A percentile compares a stretch with the other conserved stretches of the same genome.
phyloP scores from a whole-genome alignment of 2,329 filamentous ascomycete species.

The Neopestalotiopsis sp. region DNA sequence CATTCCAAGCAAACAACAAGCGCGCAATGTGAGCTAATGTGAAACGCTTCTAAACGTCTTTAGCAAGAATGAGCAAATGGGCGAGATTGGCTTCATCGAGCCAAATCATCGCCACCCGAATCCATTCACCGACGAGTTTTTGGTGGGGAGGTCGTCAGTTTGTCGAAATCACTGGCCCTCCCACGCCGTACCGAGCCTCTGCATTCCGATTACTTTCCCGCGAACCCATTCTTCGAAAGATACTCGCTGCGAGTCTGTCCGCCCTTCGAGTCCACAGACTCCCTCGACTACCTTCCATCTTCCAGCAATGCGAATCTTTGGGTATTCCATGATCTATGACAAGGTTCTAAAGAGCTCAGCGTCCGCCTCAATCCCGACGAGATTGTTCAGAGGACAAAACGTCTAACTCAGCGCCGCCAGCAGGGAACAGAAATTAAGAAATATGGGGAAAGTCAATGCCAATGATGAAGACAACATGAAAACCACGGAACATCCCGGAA shows the following conservation, averaged over 20 bases:
- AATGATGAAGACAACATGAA: background rate
- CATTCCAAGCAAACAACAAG: background rate
- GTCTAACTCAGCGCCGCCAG: background rate
- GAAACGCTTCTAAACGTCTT: background rate
- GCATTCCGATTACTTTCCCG: background rate
- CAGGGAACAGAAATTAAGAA: background rate
- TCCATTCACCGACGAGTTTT: background rate
- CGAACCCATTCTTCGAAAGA: background rate
- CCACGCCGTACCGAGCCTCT: background rate
- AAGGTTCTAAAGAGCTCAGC: constrained; percentile 10
- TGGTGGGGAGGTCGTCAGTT: background rate
- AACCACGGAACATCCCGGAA: background rate
- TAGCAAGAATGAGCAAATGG: background rate
- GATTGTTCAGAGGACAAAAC: background rate
- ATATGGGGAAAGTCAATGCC: background rate
- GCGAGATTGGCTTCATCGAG: background rate
- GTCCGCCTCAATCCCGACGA: background rate
- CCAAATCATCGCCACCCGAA: background rate
- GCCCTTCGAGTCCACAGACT: background rate
- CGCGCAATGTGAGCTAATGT: background rate
- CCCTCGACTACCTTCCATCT: background rate
- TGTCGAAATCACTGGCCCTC: background rate
- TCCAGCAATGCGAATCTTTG: constrained; percentile 12
- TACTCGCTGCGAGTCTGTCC: background rate
- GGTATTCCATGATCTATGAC: constrained; percentile 19